phyloP scores from a whole-genome alignment of 164 flowering plant genomes.

The Piper longum region DNA sequence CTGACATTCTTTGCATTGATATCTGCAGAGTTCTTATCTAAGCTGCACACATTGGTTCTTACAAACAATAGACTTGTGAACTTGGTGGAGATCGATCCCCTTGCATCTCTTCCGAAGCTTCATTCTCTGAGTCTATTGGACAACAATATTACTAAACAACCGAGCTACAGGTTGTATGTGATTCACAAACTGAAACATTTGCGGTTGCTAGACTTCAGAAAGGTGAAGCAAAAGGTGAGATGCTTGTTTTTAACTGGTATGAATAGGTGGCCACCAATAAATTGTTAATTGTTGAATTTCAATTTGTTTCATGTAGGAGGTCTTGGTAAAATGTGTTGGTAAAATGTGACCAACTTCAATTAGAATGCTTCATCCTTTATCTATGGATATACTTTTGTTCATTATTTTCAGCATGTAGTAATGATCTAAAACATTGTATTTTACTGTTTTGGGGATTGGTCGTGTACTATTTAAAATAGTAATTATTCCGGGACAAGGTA shows the following conservation, averaged over 20 bases:
- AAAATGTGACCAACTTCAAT: too few species aligned
- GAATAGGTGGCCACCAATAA: too few species aligned
- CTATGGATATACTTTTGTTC: too few species aligned
- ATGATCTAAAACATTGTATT: too few species aligned
- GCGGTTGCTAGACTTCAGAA: conserved; percentile 85
- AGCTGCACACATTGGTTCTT: conserved; percentile 70
- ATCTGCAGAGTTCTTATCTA: conserved; percentile 79
- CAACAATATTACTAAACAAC: conserved; percentile 76
- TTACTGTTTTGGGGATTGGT: too few species aligned
- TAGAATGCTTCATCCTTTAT: too few species aligned
- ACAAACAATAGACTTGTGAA: conserved; percentile 93
- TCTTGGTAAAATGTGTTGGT: too few species aligned
- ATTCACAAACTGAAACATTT: conserved; percentile 69
- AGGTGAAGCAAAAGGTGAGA: conserved; percentile 72
- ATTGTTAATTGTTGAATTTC: too few species aligned
- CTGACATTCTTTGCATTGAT: conserved; percentile 1
- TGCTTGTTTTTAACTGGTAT: neutral
- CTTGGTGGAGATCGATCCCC: conserved; percentile 92
- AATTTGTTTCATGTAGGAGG: too few species aligned
- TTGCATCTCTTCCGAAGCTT: conserved; percentile 70
- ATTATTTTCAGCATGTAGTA: too few species aligned
- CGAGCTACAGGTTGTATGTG: conserved; percentile 81
- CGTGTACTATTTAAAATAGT: too few species aligned
- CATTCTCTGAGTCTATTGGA: conserved; percentile 76
- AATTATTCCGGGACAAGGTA: too few species aligned